Base-by-base conservation (phyloP, 441 rosid genomes). In the Pelargonium citronellum region DNA sequence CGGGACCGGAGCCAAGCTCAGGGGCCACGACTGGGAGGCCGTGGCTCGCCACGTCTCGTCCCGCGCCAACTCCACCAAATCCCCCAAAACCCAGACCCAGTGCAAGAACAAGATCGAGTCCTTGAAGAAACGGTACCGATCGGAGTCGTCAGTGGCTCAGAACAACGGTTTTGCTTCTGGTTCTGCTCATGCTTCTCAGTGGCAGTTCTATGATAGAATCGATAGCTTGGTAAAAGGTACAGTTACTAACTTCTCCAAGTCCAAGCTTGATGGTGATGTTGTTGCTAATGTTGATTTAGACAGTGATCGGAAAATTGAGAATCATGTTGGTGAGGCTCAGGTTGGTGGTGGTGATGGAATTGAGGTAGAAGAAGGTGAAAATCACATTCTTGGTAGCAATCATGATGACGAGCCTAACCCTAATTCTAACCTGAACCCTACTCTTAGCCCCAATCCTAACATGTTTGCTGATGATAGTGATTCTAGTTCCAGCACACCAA, bases 21-120 rank as follows among this genome's bases (percentile, higher is more conserved):
- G 91, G 34, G 98, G 98, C 2, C 96, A 89, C 46, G 98, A 91
- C 73, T 94, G 98, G 98, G 97, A 94, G 71, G 97, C 88, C 44
- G 97, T 91, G n/a, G 98, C 98, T 0, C 80, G 79, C 7, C 74
- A 78, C 27, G 98, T 94, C 0, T 94, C 97, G 0, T 84, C 86
- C 19, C 88, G 97, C 20, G 82, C 86, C 7, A 82, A 79, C 17
- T 79, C 70, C 66, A 79, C 90, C 0, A 89, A 86, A 74, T 89
- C 96, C 0, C 89, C 91, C 0, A 93, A 93, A 80, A 94, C 98
- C 0, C 97, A 89, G 57, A 94, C 97, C 10, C 98, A 94, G 85
- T 94, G 98, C 79, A 94, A 94, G 89, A 94, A 94, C 83, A 94
- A 94, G 86, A 94, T 91, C 69, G 98, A 94, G 84, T 94, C 97